Percentiles rank a stretch among this genome's conserved stretches.
phyloP scores from a whole-genome alignment of 2,329 filamentous ascomycete genomes.

The Aspergillus nomiae region DNA sequence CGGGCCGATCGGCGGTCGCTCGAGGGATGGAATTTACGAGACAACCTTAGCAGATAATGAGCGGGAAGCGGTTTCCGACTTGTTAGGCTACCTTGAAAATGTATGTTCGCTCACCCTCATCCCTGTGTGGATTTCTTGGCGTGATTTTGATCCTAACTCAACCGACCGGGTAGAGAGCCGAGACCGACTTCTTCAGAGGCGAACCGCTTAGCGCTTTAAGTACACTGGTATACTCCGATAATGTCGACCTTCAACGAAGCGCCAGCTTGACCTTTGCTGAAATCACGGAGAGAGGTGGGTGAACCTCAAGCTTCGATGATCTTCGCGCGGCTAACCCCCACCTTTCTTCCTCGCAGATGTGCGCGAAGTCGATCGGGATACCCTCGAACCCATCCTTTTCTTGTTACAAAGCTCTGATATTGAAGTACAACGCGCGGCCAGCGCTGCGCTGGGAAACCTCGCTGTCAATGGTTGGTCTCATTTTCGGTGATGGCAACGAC shows the following conservation, averaged over 20 bases:
- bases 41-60: constrained; percentile 92
- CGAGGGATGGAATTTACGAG: constrained; percentile 80
- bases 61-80: constrained; percentile 92
- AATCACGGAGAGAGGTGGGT: constrained; percentile 90
- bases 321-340: constrained; percentile 4
- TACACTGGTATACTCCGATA: constrained; percentile 96
- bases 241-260: constrained; percentile 95
- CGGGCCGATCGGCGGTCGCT: constrained; percentile 61
- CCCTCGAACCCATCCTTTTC: constrained; percentile 92
- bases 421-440: constrained; percentile 94
- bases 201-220: constrained; percentile 91
- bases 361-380: constrained; percentile 90
- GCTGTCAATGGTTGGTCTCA: constrained; percentile 80
- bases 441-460: constrained; percentile 91
- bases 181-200: constrained; percentile 98
- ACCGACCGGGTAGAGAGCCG: constrained; percentile 67
- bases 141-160: constrained; percentile 20
- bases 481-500: constrained; percentile 15
- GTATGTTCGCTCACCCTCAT: constrained; percentile 58
- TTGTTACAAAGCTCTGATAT: constrained; percentile 94
- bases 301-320: neutral
- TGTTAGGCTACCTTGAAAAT: constrained; percentile 95
- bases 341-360: constrained; percentile 67
- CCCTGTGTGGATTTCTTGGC: constrained; percentile 8
- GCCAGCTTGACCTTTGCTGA: constrained; percentile 98